Base-by-base conservation (phyloP, 331 rosid genomes). In the Pyrus hybrid region DNA sequence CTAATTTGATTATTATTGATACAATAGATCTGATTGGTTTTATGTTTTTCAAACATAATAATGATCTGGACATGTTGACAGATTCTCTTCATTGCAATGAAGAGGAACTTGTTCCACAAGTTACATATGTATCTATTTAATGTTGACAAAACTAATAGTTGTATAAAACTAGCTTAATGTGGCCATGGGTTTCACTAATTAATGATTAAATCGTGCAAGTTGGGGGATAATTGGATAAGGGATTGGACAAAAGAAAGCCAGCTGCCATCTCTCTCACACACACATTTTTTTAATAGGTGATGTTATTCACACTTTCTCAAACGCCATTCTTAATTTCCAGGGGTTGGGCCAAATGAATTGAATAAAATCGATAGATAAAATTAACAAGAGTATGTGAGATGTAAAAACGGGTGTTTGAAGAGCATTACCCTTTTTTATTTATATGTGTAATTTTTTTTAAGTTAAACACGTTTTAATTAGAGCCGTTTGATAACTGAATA, bases 241-340 rank as follows among this genome's bases (percentile, higher is more conserved):
- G 37, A 75, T 7, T 32, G 53, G 72, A 66, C 63, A 47, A 37
- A 37, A 37, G 13, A 9, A 37, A 33, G 18, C 56, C 79, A 75
- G 65, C 66, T 53, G 72, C 10, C n/a, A 5, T 30, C 17, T 70
- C 29, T 17, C 12, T 5, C 10, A 0, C 10, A 1, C 17, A 7
- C 25, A 23, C 0, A 21, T 32, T 51, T 8, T 43, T 13, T 9
- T 37, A 37, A 37, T 10, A 9, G 45, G 13, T 9, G 13, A 3
- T 37, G 45, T 9, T 37, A 37, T 37, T 37, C 13, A 10, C 45
- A 9, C 13, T 37, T 37, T 9, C 0, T 37, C 45, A 37, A 37
- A 37, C 45, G 0, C 4, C 0, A 0, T 37, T 9, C 0, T 9
- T 0, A 37, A 9, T 37, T 37, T 37, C 0, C 4, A 0, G 0